Evolutionary conservation across 1,284 basidiomycete species (phyloP).

Genomic region (Ganoderma sinense): DNA sequence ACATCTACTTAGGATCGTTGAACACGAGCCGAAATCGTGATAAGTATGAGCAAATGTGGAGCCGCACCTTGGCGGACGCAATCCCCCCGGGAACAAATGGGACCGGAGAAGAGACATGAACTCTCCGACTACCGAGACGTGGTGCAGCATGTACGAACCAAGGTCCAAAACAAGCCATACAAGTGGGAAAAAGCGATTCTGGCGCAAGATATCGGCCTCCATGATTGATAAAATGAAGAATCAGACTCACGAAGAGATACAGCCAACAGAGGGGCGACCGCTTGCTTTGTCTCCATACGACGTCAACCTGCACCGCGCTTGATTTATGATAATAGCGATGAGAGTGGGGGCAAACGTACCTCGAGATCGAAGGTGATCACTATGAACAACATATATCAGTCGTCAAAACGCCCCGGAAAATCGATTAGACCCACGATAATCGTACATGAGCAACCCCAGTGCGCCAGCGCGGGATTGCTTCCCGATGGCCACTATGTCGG

Average conservation of each 20-base stretch:
- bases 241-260: background rate
- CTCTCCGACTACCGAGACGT: background rate
- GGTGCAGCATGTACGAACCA: conserved; percentile 6
- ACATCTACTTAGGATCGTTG: background rate
- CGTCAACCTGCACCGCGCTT: background rate
- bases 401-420: too few species aligned
- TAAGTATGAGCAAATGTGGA: background rate
- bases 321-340: background rate
- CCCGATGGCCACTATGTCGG: background rate
- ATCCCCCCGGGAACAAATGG: conserved; percentile 19
- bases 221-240: background rate
- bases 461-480: conserved; percentile 1
- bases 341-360: background rate
- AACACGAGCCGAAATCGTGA: background rate
- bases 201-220: background rate
- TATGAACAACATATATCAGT: background rate
- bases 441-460: background rate
- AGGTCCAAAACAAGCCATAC: conserved; percentile 22
- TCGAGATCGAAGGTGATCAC: conserved; percentile 1
- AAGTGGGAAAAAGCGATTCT: conserved; percentile 34
- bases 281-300: background rate
- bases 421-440: background rate
- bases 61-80: conserved; percentile 17
- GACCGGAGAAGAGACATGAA: conserved; percentile 10
- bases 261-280: background rate